These are phyloP conservation scores for Cryptococcus sp. DNA, from an alignment of 1,284 basidiomycete species.

Conservation along the genomic window DNA sequence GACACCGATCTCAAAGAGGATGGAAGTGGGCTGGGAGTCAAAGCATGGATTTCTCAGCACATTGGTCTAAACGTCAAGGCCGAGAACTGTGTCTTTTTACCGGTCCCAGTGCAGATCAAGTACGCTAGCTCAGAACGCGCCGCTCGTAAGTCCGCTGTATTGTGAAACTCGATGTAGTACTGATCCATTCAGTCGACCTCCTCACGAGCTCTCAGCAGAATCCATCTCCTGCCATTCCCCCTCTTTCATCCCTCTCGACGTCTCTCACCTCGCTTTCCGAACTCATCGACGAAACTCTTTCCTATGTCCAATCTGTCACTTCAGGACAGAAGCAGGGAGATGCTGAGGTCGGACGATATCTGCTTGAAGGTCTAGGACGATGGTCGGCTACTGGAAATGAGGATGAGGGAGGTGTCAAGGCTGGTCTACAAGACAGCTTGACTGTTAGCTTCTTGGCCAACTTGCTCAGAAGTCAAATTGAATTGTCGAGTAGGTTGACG, in stretches of 20 bases:
- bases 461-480: slow-evolving; percentile 88
- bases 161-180: neutral
- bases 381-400: slow-evolving; percentile 59
- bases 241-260: slow-evolving; percentile 39
- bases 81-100: slow-evolving; percentile 87
- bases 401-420: slow-evolving; percentile 44
- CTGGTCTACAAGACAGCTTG: slow-evolving; percentile 68
- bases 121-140: slow-evolving; percentile 78
- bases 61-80: slow-evolving; percentile 75
- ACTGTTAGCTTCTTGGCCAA: slow-evolving; percentile 95
- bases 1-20: slow-evolving; percentile 67
- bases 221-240: slow-evolving; percentile 38
- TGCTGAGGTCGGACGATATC: slow-evolving; percentile 80
- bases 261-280: slow-evolving; percentile 49
- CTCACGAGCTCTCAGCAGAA: slow-evolving; percentile 52
- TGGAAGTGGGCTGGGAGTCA: slow-evolving; percentile 68
- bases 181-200: slow-evolving; percentile 61
- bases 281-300: slow-evolving; percentile 59
- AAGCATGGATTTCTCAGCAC: slow-evolving; percentile 69
- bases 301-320: slow-evolving; percentile 80
- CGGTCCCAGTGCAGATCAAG: slow-evolving; percentile 74
- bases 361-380: slow-evolving; percentile 81
- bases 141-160: slow-evolving; percentile 61
- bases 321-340: slow-evolving; percentile 76
- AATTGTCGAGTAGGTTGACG: slow-evolving; percentile 83